Percentiles rank a stretch among this genome's conserved stretches.
Conservation (phyloP, 768 basidiomycete species). For the Podaxis pistillaris region DNA sequence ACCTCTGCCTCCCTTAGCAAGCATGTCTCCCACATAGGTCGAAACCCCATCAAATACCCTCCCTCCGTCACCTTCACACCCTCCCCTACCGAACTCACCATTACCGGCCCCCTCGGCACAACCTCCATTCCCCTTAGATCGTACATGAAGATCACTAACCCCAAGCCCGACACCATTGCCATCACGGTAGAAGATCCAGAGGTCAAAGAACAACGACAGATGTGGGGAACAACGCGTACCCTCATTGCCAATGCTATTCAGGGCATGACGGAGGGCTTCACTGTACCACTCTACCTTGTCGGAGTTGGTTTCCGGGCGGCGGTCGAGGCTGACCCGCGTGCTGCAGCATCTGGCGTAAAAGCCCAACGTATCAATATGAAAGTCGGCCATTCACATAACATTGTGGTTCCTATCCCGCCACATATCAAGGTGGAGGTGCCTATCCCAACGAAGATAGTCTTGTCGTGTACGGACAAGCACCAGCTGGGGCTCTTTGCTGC, state of each 20-base stretch:
- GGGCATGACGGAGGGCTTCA: slow-evolving; percentile 89
- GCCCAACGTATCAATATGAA: slow-evolving; percentile 84
- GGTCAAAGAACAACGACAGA: slow-evolving; percentile 75
- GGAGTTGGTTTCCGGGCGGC: slow-evolving; percentile 93
- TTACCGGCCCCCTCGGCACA: slow-evolving; percentile 46
- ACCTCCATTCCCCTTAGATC: slow-evolving; percentile 45
- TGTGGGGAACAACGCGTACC: slow-evolving; percentile 96
- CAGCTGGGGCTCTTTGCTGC: slow-evolving; percentile 86
- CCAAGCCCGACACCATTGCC: slow-evolving; percentile 37
- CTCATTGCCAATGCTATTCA: slow-evolving; percentile 86
- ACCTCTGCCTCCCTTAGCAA: slow-evolving; percentile 47
- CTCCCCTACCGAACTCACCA: slow-evolving; percentile 35
- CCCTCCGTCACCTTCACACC: slow-evolving; percentile 40
- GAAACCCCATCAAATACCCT: slow-evolving; percentile 53
- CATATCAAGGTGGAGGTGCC: slow-evolving; percentile 82
- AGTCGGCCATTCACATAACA: slow-evolving; percentile 88
- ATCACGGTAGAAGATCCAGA: slow-evolving; percentile 63
- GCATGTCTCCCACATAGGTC: slow-evolving; percentile 65
- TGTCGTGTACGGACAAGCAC: slow-evolving; percentile 88
- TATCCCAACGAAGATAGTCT: slow-evolving; percentile 76
- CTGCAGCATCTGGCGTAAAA: slow-evolving; percentile 50
- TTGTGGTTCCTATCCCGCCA: slow-evolving; percentile 78
- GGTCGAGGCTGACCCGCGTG: slow-evolving; percentile 78
- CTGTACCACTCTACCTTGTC: slow-evolving; percentile 81
- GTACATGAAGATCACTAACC: slow-evolving; percentile 44